These are phyloP conservation scores for Hypoxylon sp. DNA, from an alignment of 2,329 filamentous ascomycete species.

Conservation along the genomic window DNA sequence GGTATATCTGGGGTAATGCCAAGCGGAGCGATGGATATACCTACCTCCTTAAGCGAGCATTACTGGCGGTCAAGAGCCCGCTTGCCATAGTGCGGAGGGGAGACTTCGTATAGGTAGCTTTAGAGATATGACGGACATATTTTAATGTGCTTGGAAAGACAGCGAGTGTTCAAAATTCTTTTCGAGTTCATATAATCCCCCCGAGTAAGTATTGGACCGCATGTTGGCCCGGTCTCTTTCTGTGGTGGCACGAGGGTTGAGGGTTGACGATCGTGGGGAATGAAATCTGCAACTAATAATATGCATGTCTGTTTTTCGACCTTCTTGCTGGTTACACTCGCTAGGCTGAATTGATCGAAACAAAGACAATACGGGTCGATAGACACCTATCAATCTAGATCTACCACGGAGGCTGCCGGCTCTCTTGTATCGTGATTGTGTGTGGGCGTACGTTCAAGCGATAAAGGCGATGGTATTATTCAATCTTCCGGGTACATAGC, in stretches of 20 bases:
- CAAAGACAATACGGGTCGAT: too few relatives aligned
- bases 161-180: too few relatives aligned
- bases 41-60: conserved; percentile 5
- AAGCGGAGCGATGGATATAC: conserved; percentile 28
- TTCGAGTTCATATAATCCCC: too few relatives aligned
- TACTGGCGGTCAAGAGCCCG: background rate
- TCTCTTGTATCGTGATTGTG: background rate
- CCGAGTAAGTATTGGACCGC: too few relatives aligned
- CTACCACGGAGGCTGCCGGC: background rate
- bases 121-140: background rate
- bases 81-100: background rate
- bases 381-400: background rate
- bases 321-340: conserved; percentile 7
- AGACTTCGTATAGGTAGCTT: conserved; percentile 8
- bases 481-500: background rate
- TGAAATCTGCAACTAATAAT: conserved; percentile 20
- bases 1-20: conserved; percentile 42
- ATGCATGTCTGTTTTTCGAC: background rate
- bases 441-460: background rate
- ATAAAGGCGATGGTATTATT: conserved; percentile 17
- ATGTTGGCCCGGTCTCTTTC: background rate
- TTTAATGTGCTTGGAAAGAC: background rate
- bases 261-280: conserved; percentile 25
- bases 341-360: too few relatives aligned
- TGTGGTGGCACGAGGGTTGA: conserved; percentile 20